Evolutionary conservation across 2,329 filamentous ascomycete genomes (phyloP).

Genomic region (Exophiala spinifera): DNA sequence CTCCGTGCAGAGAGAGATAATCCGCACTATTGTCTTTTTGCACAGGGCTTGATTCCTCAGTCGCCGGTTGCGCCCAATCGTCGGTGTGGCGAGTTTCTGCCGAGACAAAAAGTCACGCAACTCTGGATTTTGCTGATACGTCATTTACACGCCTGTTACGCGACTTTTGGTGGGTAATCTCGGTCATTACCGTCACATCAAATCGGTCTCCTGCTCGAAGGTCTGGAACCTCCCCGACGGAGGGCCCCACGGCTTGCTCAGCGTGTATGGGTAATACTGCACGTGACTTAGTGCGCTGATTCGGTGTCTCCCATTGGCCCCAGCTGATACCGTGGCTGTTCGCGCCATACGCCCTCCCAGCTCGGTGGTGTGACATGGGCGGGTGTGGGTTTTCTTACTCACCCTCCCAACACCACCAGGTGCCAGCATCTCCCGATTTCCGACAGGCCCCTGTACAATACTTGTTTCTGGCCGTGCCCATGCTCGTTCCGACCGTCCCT

Average conservation of each 20-base stretch:
- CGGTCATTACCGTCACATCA: constrained; percentile 17
- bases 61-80: constrained; percentile 3
- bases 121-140: constrained; percentile 3
- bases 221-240: constrained; percentile 10
- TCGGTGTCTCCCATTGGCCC: background rate
- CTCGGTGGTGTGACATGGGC: constrained; percentile 18
- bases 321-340: background rate
- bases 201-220: constrained; percentile 19
- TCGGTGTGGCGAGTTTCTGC: background rate
- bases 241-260: constrained; percentile 1
- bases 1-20: constrained; percentile 1
- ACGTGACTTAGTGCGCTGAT: constrained; percentile 4
- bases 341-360: constrained; percentile 18
- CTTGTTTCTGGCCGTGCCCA: constrained; percentile 4
- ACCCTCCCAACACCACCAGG: background rate
- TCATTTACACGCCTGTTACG: constrained; percentile 8
- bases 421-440: background rate
- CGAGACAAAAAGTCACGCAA: constrained; percentile 5
- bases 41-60: constrained; percentile 1
- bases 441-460: background rate
- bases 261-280: constrained; percentile 9
- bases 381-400: constrained; percentile 9
- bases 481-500: background rate
- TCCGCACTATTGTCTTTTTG: background rate
- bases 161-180: background rate